Evolutionary conservation across 2,329 filamentous ascomycete species (phyloP).

Genomic region (Aspergillus pseudotamarii): DNA sequence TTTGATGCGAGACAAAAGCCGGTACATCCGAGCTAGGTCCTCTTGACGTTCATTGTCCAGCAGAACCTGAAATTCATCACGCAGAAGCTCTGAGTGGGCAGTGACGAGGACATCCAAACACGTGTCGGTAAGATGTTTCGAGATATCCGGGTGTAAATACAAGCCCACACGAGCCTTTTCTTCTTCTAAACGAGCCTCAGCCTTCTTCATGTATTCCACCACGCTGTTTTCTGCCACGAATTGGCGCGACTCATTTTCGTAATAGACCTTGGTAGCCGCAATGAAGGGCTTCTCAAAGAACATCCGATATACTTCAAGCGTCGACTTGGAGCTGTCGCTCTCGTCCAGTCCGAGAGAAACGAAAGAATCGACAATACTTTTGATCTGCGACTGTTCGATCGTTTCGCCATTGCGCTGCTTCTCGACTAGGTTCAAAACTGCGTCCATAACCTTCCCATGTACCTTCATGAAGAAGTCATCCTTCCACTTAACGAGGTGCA

Average conservation of each 20-base stretch:
- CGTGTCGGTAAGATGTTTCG: constrained; percentile 76
- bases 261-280: constrained; percentile 79
- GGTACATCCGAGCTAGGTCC: constrained; percentile 96
- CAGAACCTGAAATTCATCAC: constrained; percentile 93
- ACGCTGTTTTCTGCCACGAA: constrained; percentile 97
- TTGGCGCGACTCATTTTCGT: constrained; percentile 86
- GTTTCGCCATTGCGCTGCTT: constrained; percentile 97
- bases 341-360: constrained; percentile 94
- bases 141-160: constrained; percentile 90
- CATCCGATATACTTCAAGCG: constrained; percentile 88
- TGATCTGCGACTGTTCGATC: constrained; percentile 95
- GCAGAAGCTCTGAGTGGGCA: constrained; percentile 80
- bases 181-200: constrained; percentile 82
- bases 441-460: constrained; percentile 87
- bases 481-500: constrained; percentile 95
- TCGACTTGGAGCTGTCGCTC: constrained; percentile 88
- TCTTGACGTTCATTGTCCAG: constrained; percentile 93
- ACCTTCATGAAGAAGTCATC: constrained; percentile 85
- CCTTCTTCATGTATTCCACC: constrained; percentile 99
- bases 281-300: constrained; percentile 95
- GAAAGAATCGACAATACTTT: constrained; percentile 94
- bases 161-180: constrained; percentile 92
- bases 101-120: constrained; percentile 90
- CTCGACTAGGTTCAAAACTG: constrained; percentile 91
- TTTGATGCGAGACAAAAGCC: constrained; percentile 81